A percentile compares a stretch with the other conserved stretches of the same genome.
Evolutionary conservation across 306 rosid genomes (phyloP).

Genomic region (Geum urbanum): DNA sequence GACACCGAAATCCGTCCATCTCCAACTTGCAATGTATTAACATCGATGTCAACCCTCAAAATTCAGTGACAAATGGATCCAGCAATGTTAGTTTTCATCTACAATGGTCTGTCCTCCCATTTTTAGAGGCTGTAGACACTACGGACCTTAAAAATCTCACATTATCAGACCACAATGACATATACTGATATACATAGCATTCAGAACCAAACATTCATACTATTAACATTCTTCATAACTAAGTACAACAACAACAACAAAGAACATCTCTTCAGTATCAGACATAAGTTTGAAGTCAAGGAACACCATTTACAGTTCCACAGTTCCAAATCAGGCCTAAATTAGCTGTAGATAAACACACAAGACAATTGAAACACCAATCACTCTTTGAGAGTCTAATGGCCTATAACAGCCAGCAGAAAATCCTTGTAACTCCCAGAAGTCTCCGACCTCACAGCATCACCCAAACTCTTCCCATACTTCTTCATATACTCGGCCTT

Average conservation of each 20-base stretch:
- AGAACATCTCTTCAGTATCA: background rate
- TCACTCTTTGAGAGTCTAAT: constrained; percentile 4
- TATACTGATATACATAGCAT: no score
- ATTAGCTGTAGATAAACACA: background rate
- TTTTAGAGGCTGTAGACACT: no score
- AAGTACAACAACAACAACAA: background rate
- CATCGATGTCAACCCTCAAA: no score
- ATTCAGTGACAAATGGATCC: no score
- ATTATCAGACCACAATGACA: no score
- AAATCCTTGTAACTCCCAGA: constrained; percentile 67
- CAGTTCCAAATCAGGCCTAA: background rate
- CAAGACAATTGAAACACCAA: background rate
- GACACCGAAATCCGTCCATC: no score
- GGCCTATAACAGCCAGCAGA: constrained; percentile 66
- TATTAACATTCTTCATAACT: no score
- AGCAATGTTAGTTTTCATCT: no score
- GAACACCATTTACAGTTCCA: background rate
- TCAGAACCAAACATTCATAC: no score
- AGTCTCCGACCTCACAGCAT: constrained; percentile 77
- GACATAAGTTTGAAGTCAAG: background rate
- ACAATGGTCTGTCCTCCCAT: no score
- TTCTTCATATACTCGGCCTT: constrained; percentile 70
- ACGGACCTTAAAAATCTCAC: no score
- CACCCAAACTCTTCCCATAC: constrained; percentile 52
- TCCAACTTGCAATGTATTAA: no score